phyloP scores from a whole-genome alignment of 2,329 filamentous ascomycete species.

The Colletotrichum lupini region DNA sequence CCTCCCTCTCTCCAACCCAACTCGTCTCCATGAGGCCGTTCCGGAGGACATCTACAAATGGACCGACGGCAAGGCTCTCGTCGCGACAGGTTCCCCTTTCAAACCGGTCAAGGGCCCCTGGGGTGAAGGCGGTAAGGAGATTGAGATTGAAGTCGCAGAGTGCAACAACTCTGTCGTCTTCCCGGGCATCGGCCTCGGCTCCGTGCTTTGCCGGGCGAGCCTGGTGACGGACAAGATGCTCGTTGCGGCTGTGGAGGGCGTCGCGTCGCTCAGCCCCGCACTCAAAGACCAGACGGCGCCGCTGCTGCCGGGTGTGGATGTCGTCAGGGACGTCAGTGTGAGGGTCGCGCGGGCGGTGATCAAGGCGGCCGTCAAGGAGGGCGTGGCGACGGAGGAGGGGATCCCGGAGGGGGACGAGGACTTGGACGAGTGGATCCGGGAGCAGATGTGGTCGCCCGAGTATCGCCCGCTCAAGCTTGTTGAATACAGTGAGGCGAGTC shows the following conservation, averaged over 20 bases:
- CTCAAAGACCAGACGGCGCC: conserved; percentile 71
- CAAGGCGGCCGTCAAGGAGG: conserved; percentile 75
- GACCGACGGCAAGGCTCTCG: conserved; percentile 81
- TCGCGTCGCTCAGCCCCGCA: conserved; percentile 78
- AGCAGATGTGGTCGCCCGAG: conserved; percentile 83
- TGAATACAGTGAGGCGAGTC: conserved; percentile 59
- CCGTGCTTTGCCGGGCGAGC: conserved; percentile 75
- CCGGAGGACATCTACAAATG: conserved; percentile 81
- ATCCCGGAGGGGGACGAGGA: conserved; percentile 70
- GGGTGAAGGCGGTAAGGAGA: conserved; percentile 56
- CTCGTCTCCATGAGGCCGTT: conserved; percentile 82
- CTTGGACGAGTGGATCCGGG: conserved; percentile 77
- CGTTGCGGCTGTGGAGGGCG: conserved; percentile 79
- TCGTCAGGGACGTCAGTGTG: conserved; percentile 81
- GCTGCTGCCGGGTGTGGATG: conserved; percentile 79
- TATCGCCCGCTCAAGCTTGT: conserved; percentile 75
- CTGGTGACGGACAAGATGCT: conserved; percentile 82
- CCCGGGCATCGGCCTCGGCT: conserved; percentile 85
- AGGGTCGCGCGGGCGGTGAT: conserved; percentile 83
- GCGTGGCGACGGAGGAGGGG: conserved; percentile 69
- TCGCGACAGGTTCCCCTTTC: conserved; percentile 88
- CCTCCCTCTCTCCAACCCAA: conserved; percentile 88
- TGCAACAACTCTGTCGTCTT: conserved; percentile 92
- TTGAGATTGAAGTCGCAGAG: conserved; percentile 71
- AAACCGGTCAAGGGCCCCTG: conserved; percentile 74